phyloP scores from a whole-genome alignment of 148 eudicot genomes.

The Hydrangea macrophylla region DNA sequence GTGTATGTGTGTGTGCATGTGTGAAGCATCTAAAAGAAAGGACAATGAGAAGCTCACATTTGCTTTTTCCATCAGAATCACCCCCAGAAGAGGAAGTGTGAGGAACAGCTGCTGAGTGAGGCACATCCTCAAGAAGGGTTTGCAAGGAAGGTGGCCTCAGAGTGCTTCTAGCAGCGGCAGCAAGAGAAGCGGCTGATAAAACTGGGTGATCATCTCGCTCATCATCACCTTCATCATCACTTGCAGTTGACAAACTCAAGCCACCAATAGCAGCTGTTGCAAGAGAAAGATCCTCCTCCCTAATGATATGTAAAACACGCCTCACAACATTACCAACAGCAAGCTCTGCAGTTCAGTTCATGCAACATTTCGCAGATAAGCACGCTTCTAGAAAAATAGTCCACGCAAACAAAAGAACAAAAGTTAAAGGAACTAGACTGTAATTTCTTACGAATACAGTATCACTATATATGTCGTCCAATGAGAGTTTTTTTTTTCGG shows the following conservation, averaged over 20 bases:
- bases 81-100: constrained; percentile 83
- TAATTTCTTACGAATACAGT: no score
- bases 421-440: neutral
- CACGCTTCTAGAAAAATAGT: no score
- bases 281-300: constrained; percentile 90
- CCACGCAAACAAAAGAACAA: neutral
- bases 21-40: neutral
- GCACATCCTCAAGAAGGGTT: constrained; percentile 89
- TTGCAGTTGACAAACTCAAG: constrained; percentile 53
- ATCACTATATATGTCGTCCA: no score
- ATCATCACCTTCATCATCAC: constrained; percentile 70
- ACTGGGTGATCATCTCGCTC: constrained; percentile 50
- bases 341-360: constrained; percentile 62
- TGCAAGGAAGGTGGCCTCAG: constrained; percentile 96
- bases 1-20: no score
- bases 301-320: constrained; percentile 86
- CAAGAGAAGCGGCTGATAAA: constrained; percentile 80
- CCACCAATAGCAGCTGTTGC: constrained; percentile 81
- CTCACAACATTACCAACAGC: constrained; percentile 94
- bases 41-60: constrained; percentile 52
- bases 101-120: constrained; percentile 61
- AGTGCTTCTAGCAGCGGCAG: constrained; percentile 88
- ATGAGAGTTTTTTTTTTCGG: neutral
- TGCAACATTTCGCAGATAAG: neutral
- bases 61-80: constrained; percentile 95